Evolutionary conservation across 495 filamentous ascomycete genomes (phyloP).

Genomic region (Platismatia glauca): DNA sequence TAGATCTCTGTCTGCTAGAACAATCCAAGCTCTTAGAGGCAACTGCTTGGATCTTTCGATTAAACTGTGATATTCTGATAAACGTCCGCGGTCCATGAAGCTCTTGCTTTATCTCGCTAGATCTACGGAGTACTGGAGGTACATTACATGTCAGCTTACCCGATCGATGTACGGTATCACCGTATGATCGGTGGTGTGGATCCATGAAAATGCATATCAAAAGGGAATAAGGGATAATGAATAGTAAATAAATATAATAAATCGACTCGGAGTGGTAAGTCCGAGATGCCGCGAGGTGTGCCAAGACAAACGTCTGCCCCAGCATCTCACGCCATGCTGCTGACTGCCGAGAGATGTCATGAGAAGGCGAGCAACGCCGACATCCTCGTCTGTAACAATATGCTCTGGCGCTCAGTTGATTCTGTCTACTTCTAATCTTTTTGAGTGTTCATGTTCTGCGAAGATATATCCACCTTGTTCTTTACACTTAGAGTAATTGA

Average conservation of each 20-base stretch:
- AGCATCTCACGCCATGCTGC: neutral
- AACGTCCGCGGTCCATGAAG: neutral
- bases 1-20: slow-evolving; percentile 17
- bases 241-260: too few species aligned
- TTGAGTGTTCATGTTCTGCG: neutral
- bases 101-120: too few species aligned
- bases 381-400: neutral
- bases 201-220: too few species aligned
- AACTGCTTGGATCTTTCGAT: neutral
- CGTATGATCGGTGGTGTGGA: too few species aligned
- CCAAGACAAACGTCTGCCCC: neutral
- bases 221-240: too few species aligned
- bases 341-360: neutral
- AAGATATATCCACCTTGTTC: neutral
- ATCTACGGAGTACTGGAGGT: too few species aligned
- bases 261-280: neutral
- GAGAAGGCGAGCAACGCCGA: neutral
- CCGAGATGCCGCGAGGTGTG: neutral
- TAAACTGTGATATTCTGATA: neutral
- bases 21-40: slow-evolving; percentile 17
- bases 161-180: too few species aligned
- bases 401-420: neutral
- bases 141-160: too few species aligned
- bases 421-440: neutral
- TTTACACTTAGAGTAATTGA: slow-evolving; percentile 2